phyloP scores from a whole-genome alignment of 495 filamentous ascomycete species.

The Lasiosphaeriaceae sp. region DNA sequence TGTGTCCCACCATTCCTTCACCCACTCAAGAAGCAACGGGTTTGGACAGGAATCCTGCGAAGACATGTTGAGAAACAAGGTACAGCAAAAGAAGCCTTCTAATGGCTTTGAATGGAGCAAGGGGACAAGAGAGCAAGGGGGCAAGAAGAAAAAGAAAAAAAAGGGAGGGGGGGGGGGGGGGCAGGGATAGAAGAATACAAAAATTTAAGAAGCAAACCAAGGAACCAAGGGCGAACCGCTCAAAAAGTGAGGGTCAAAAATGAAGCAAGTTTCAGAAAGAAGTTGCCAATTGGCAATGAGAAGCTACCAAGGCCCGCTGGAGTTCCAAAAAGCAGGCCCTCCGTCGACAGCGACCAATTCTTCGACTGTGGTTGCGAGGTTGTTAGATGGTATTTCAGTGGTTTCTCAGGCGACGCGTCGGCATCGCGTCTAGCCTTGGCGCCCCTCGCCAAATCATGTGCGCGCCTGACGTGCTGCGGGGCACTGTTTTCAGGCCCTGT shows the following conservation, averaged over 20 bases:
- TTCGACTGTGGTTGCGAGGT: not conserved
- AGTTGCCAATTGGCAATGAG: not conserved
- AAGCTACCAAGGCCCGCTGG: not conserved
- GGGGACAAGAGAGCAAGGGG: not conserved
- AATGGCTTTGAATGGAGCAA: no score
- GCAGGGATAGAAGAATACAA: not conserved
- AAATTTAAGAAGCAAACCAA: not conserved
- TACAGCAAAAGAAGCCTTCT: not conserved
- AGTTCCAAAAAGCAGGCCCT: not conserved
- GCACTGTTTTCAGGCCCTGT: no score
- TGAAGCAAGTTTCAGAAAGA: not conserved
- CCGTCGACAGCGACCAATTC: no score
- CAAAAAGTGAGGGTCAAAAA: not conserved
- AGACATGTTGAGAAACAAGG: conserved; percentile 20
- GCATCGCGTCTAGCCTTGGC: not conserved
- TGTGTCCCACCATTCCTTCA: conserved; percentile 76
- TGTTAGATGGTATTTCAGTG: not conserved
- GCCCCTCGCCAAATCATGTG: conserved; percentile 8
- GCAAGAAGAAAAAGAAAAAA: conserved; percentile 2
- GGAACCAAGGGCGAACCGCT: not conserved
- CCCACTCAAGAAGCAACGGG: conserved; percentile 68
- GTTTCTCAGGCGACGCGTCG: not conserved
- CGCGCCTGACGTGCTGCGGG: not conserved
- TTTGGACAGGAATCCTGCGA: conserved; percentile 57
- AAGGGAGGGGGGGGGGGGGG: not conserved